A percentile compares a stretch with the other conserved stretches of the same genome.
These are phyloP conservation scores for Cephalotrichum gorgonifer DNA, from an alignment of 2,329 filamentous ascomycete species.

Conservation along the genomic window DNA sequence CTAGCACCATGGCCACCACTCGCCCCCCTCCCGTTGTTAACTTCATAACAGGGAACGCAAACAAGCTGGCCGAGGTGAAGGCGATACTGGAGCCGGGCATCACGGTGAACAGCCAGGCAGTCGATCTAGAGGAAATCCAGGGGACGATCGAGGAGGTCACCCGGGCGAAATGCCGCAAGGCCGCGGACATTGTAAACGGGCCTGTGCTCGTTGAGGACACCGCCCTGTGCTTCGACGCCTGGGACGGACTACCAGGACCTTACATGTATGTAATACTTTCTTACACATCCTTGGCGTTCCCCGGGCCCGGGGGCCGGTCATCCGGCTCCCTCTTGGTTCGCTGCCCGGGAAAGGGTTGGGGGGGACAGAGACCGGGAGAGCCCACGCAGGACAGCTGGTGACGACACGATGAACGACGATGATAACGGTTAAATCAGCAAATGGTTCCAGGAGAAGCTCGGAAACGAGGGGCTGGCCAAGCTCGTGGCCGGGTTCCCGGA, in stretches of 20 bases:
- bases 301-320: too few relatives aligned
- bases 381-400: too few relatives aligned
- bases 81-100: constrained; percentile 72
- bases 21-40: constrained; percentile 42
- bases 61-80: constrained; percentile 85
- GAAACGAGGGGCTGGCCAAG: constrained; percentile 79
- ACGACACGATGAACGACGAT: neutral
- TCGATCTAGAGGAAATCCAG: constrained; percentile 86
- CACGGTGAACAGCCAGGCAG: constrained; percentile 58
- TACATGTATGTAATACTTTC: constrained; percentile 76
- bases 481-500: constrained; percentile 81
- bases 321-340: too few relatives aligned
- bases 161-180: constrained; percentile 72
- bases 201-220: constrained; percentile 96
- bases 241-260: constrained; percentile 84
- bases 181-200: constrained; percentile 70
- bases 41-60: constrained; percentile 94
- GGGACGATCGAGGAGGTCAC: constrained; percentile 89
- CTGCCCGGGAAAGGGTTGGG: too few relatives aligned
- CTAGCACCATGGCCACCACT: neutral
- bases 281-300: too few relatives aligned
- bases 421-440: constrained; percentile 50
- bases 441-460: constrained; percentile 80
- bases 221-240: constrained; percentile 81
- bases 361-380: too few relatives aligned